phyloP scores from a whole-genome alignment of 805 yeast species.

The Sugiyamaella valdiviana region DNA sequence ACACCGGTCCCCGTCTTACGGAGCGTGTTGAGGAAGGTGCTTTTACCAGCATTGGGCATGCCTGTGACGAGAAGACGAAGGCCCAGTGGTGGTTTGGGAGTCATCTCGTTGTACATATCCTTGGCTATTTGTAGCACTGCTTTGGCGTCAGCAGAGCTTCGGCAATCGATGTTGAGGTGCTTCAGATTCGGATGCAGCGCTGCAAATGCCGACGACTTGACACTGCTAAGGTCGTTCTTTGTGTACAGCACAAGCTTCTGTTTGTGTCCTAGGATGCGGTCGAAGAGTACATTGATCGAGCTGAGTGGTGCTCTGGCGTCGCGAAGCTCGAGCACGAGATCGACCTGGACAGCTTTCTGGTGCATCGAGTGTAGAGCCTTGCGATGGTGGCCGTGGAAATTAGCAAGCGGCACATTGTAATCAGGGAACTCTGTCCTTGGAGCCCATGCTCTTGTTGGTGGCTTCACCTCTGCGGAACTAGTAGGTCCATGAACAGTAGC shows the following conservation, averaged over 20 bases:
- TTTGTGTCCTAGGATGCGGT: conserved; percentile 51
- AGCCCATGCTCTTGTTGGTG: conserved; percentile 18
- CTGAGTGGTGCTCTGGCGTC: conserved; percentile 87
- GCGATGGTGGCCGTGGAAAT: conserved; percentile 87
- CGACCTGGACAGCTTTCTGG: conserved; percentile 69
- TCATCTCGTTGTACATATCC: conserved; percentile 37
- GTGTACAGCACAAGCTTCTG: conserved; percentile 64
- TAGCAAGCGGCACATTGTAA: conserved; percentile 62
- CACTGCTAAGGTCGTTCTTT: conserved; percentile 57
- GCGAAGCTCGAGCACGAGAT: conserved; percentile 74
- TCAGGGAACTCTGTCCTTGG: conserved; percentile 73
- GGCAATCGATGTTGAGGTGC: conserved; percentile 48
- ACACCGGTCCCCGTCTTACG: conserved; percentile 40
- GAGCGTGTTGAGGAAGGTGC: conserved; percentile 73
- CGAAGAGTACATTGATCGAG: conserved; percentile 74
- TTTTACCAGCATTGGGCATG: conserved; percentile 97
- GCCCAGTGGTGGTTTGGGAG: conserved; percentile 80
- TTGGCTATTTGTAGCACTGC: conserved; percentile 46
- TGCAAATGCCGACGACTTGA: conserved; percentile 34
- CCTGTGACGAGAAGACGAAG: conserved; percentile 73
- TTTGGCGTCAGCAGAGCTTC: conserved; percentile 44
- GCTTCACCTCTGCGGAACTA: not conserved
- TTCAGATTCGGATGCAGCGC: conserved; percentile 48
- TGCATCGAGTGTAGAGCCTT: conserved; percentile 66
- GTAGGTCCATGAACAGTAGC: not conserved